These are phyloP conservation scores for Tuber brumale DNA, from an alignment of 495 filamentous ascomycete species.

Conservation along the genomic window DNA sequence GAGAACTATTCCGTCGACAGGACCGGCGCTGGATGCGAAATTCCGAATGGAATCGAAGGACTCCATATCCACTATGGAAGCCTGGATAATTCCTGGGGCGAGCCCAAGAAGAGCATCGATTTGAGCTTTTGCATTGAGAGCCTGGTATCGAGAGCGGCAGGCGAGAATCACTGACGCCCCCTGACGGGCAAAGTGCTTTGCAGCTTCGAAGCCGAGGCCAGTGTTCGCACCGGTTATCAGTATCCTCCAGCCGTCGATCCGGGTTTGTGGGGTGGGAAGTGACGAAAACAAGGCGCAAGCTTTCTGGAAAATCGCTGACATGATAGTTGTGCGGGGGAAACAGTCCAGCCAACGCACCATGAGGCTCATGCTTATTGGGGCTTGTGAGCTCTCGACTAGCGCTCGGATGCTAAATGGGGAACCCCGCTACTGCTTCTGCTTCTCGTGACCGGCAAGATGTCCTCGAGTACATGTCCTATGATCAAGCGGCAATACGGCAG, in stretches of 20 bases:
- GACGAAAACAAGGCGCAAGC: not conserved
- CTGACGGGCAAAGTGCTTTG: slow-evolving; percentile 45
- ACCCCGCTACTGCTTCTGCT: not conserved
- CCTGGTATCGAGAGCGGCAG: slow-evolving; percentile 45
- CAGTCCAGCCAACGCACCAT: not conserved
- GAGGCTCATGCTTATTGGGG: not conserved
- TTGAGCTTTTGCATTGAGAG: slow-evolving; percentile 43
- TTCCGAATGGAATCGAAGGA: slow-evolving; percentile 46
- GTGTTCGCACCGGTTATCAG: slow-evolving; percentile 52
- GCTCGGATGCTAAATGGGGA: not conserved
- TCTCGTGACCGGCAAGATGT: not conserved
- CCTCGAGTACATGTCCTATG: not conserved
- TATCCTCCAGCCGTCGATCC: slow-evolving; percentile 44
- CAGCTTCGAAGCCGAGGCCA: slow-evolving; percentile 49
- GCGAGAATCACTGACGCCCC: slow-evolving; percentile 48
- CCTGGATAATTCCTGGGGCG: slow-evolving; percentile 44
- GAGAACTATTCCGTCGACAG: slow-evolving; percentile 47
- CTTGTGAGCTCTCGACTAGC: too few species aligned
- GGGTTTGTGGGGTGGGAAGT: not conserved
- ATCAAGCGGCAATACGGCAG: not conserved
- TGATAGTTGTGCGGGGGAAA: not conserved
- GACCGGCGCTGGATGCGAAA: slow-evolving; percentile 45
- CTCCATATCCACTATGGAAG: slow-evolving; percentile 55
- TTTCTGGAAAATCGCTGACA: not conserved
- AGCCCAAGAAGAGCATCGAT: slow-evolving; percentile 45